Percentiles rank a stretch among this genome's conserved stretches.
Evolutionary conservation across 2,329 filamentous ascomycete genomes (phyloP).

Genomic region (Ophiostoma novo-ulmi): DNA sequence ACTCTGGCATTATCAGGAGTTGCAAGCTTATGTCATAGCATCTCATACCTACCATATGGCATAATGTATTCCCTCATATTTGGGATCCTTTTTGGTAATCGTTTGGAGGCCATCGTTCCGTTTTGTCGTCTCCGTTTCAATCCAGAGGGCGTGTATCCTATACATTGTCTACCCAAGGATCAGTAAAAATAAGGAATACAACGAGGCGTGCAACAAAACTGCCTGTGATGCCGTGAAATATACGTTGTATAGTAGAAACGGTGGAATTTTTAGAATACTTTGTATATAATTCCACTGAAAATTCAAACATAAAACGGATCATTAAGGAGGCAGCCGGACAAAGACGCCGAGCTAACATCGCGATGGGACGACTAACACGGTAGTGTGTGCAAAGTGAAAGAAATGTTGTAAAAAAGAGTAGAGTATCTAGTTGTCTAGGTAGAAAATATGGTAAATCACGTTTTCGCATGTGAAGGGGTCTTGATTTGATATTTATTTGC

Average conservation of each 20-base stretch:
- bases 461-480: neutral
- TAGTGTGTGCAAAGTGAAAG: neutral
- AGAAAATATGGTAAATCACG: neutral
- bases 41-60: neutral
- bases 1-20: neutral
- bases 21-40: neutral
- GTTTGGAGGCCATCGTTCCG: neutral
- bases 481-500: neutral
- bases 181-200: neutral
- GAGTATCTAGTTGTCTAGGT: neutral
- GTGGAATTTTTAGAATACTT: neutral
- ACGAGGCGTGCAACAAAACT: neutral
- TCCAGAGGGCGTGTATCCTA: neutral
- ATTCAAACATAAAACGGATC: neutral
- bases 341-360: constrained; percentile 6
- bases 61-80: neutral
- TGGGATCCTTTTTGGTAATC: neutral
- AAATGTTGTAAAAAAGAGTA: neutral
- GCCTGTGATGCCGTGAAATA: neutral
- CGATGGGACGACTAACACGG: constrained; percentile 11
- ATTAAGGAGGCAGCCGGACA: constrained; percentile 14
- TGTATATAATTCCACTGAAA: neutral
- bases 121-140: constrained; percentile 1
- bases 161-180: neutral
- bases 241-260: neutral